These are phyloP conservation scores for Ustilago sp. DNA, from an alignment of 1,284 basidiomycete species.

Conservation along the genomic window DNA sequence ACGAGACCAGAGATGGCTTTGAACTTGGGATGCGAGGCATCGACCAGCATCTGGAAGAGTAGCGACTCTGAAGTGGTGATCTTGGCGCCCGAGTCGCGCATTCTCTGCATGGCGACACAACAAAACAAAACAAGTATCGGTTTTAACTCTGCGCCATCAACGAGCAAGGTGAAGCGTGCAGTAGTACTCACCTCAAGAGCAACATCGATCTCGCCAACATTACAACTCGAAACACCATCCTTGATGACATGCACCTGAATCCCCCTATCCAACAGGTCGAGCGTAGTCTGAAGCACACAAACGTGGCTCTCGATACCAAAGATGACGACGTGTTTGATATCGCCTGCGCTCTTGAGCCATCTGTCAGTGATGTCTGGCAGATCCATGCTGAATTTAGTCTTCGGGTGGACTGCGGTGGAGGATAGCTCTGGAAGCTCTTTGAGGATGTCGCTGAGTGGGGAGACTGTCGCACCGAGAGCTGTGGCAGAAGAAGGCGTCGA, in stretches of 20 bases:
- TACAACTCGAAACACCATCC: conserved; percentile 83
- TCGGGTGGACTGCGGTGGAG: conserved; percentile 76
- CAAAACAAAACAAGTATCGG: neutral
- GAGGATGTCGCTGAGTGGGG: conserved; percentile 75
- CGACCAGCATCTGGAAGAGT: conserved; percentile 80
- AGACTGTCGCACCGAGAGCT: conserved; percentile 79
- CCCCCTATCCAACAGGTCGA: conserved; percentile 75
- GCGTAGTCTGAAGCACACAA: conserved; percentile 84
- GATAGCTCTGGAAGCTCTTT: conserved; percentile 74
- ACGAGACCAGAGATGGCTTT: conserved; percentile 79
- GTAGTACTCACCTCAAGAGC: conserved; percentile 72
- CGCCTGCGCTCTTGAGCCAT: conserved; percentile 71
- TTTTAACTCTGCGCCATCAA: neutral
- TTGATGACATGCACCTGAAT: conserved; percentile 80
- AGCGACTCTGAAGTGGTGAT: conserved; percentile 85
- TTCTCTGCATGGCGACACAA: conserved; percentile 69
- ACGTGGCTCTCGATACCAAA: conserved; percentile 90
- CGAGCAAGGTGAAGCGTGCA: neutral
- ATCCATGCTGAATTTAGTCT: conserved; percentile 85
- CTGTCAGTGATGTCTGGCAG: conserved; percentile 75
- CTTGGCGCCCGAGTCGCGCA: conserved; percentile 80
- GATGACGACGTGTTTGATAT: conserved; percentile 77
- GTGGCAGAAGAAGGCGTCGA: neutral
- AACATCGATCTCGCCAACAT: conserved; percentile 72
- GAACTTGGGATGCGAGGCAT: conserved; percentile 78